phyloP scores from a whole-genome alignment of 2,329 filamentous ascomycete species.

The Alternaria metachromatica region DNA sequence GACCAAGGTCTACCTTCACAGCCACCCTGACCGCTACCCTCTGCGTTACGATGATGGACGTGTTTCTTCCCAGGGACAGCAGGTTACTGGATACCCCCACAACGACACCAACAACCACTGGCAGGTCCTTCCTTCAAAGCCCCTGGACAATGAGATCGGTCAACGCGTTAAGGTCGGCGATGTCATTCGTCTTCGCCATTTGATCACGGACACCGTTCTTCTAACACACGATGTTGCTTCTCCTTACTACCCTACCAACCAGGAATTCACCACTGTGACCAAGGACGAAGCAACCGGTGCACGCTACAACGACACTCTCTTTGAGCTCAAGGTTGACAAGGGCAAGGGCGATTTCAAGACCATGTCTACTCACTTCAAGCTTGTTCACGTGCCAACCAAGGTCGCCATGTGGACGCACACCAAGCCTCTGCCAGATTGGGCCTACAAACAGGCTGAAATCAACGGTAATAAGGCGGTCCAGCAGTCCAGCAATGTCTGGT shows the following conservation, averaged over 20 bases:
- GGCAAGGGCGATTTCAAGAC: conserved; percentile 83
- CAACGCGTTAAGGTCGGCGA: conserved; percentile 82
- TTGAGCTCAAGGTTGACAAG: conserved; percentile 93
- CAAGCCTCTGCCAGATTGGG: conserved; percentile 96
- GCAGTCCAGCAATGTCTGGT: conserved; percentile 92
- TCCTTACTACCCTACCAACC: conserved; percentile 94
- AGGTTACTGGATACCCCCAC: conserved; percentile 96
- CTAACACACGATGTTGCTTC: conserved; percentile 97
- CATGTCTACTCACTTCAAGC: conserved; percentile 91
- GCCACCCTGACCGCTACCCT: conserved; percentile 86
- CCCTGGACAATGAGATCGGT: conserved; percentile 59
- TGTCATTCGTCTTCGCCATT: conserved; percentile 81
- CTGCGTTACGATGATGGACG: conserved; percentile 96
- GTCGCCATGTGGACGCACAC: conserved; percentile 99
- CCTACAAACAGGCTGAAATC: conserved; percentile 95
- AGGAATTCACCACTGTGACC: conserved; percentile 90
- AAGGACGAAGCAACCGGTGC: conserved; percentile 74
- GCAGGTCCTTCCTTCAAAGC: conserved; percentile 79
- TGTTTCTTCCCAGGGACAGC: conserved; percentile 94
- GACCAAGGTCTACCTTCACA: conserved; percentile 95
- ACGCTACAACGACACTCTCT: conserved; percentile 87
- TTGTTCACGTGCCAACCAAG: conserved; percentile 91
- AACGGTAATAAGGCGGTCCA: conserved; percentile 97
- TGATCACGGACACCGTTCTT: conserved; percentile 84
- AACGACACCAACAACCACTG: conserved; percentile 99